phyloP scores from a whole-genome alignment of 768 basidiomycete species.

The Tylopilus plumbeoviolaceoides region DNA sequence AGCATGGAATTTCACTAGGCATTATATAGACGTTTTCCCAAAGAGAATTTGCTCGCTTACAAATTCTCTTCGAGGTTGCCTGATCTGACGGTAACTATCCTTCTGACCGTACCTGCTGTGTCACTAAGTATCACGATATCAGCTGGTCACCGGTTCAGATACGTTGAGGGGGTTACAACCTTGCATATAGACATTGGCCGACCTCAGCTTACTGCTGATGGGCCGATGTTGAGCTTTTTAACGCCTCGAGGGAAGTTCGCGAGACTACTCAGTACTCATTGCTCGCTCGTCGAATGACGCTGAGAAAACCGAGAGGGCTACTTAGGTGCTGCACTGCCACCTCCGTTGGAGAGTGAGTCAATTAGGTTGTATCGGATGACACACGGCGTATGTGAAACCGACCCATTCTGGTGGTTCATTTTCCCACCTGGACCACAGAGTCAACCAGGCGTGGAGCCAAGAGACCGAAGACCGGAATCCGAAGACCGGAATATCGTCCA shows the following conservation, averaged over 20 bases:
- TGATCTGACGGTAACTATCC: too few relatives aligned
- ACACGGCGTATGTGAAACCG: not conserved
- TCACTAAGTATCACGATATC: not conserved
- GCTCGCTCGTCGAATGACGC: not conserved
- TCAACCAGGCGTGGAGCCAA: not conserved
- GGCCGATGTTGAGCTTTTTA: too few relatives aligned
- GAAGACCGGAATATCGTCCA: not conserved
- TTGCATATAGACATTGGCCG: not conserved
- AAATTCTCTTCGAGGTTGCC: too few relatives aligned
- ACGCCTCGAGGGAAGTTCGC: too few relatives aligned
- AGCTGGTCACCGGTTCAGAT: not conserved
- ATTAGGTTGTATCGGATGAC: not conserved
- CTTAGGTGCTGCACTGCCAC: too few relatives aligned
- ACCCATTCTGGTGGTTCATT: not conserved
- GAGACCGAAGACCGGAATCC: not conserved
- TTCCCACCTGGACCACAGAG: not conserved
- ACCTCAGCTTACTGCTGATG: not conserved
- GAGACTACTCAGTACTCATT: too few relatives aligned
- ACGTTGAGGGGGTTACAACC: not conserved
- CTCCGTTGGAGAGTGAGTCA: not conserved
- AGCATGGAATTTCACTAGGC: not conserved
- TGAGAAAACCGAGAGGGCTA: not conserved
- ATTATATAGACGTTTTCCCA: slow-evolving; percentile 12
- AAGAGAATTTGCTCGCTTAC: slow-evolving; percentile 12
- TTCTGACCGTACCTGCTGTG: not conserved